Percentiles rank a stretch among this genome's conserved stretches.
These are phyloP conservation scores for Lactuca sativa DNA, from an alignment of 129 eudicot genomes.

Conservation along the genomic window DNA sequence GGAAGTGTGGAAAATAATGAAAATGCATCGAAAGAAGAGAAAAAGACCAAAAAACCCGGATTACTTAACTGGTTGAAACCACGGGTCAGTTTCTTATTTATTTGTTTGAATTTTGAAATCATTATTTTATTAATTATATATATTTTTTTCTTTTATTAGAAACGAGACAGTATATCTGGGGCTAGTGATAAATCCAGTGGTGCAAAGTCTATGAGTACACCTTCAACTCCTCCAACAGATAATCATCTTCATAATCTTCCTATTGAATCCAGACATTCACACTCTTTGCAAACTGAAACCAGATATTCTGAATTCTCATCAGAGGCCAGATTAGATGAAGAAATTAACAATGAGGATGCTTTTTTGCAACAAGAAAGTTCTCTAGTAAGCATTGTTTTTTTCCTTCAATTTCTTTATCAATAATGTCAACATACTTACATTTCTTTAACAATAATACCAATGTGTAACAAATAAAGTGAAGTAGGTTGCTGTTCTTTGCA, in stretches of 20 bases:
- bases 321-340: slow-evolving; percentile 50
- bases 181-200: slow-evolving; percentile 93
- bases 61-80: slow-evolving; percentile 88
- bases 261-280: slow-evolving; percentile 68
- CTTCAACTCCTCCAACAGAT: slow-evolving; percentile 92
- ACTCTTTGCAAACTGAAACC: slow-evolving; percentile 61
- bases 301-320: slow-evolving; percentile 61
- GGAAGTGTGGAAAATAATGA: slow-evolving; percentile 55
- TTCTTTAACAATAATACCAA: too few relatives aligned
- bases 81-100: slow-evolving; percentile 49
- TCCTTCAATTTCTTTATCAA: too few relatives aligned
- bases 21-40: slow-evolving; percentile 71
- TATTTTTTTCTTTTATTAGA: slow-evolving; percentile 43
- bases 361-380: slow-evolving; percentile 73
- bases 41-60: slow-evolving; percentile 73
- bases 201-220: slow-evolving; percentile 69
- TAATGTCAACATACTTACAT: too few relatives aligned
- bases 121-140: background rate
- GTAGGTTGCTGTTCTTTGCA: background rate
- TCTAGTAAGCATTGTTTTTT: slow-evolving; percentile 51
- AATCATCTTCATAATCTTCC: slow-evolving; percentile 39
- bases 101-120: background rate
- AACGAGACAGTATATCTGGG: slow-evolving; percentile 78
- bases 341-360: slow-evolving; percentile 51
- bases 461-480: too few relatives aligned